phyloP scores from a whole-genome alignment of 192 early-diverging fungal species.

The Backusella sp. region DNA sequence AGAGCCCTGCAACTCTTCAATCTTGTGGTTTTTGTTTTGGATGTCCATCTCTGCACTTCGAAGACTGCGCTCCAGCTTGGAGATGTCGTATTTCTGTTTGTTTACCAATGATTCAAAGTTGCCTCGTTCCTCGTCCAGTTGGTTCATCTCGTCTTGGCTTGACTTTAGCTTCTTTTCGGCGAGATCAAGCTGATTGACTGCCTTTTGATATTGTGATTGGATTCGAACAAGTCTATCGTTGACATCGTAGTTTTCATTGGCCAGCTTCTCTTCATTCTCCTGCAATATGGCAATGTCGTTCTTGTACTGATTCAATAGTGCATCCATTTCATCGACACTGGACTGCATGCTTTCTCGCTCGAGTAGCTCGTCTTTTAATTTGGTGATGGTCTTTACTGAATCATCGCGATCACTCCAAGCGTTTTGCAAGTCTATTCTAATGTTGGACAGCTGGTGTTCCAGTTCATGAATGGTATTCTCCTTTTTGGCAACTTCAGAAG shows the following conservation, averaged over 20 bases:
- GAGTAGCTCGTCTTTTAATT: not conserved
- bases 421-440: not conserved
- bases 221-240: not conserved
- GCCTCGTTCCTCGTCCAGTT: not conserved
- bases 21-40: not conserved
- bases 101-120: not conserved
- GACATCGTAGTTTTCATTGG: not conserved
- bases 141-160: not conserved
- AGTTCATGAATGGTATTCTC: not conserved
- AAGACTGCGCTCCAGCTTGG: not conserved
- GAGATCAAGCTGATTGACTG: not conserved
- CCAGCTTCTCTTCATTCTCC: not conserved
- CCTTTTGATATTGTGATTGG: not conserved
- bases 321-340: not conserved
- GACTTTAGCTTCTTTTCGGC: not conserved
- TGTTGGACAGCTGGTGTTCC: not conserved
- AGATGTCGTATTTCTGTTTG: not conserved
- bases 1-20: not conserved
- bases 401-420: not conserved
- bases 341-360: not conserved
- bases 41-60: not conserved
- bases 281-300: not conserved
- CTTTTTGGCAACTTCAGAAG: not conserved
- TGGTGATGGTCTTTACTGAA: not conserved
- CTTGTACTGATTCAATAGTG: not conserved